A percentile compares a stretch with the other conserved stretches of the same genome.
These are phyloP conservation scores for Wallacemonas sp. DNA, from an alignment of 208 protist species.

Conservation along the genomic window DNA sequence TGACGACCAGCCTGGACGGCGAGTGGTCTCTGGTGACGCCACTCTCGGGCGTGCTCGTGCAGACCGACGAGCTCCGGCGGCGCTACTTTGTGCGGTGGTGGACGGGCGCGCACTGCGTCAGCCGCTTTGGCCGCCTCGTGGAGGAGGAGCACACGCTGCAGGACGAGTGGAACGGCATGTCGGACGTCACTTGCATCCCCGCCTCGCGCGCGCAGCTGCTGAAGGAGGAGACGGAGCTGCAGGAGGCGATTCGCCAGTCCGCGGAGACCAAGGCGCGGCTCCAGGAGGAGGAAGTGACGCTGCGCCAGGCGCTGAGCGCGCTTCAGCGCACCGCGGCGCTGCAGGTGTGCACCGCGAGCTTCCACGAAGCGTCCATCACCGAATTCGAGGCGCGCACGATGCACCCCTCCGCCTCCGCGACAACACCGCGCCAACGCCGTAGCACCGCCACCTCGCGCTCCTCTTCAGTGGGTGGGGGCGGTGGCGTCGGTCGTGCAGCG, in stretches of 20 bases:
- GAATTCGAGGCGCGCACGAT: conserved; percentile 5
- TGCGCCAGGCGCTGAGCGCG: conserved; percentile 20
- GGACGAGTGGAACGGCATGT: conserved; percentile 42
- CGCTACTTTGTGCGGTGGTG: conserved; percentile 61
- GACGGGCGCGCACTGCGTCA: conserved; percentile 39
- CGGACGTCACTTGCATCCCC: conserved; percentile 21
- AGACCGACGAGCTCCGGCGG: conserved; percentile 29
- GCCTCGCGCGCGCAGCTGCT: conserved; percentile 33
- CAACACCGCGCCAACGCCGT: background rate
- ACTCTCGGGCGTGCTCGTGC: conserved; percentile 39
- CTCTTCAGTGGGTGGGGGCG: background rate
- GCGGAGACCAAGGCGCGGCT: conserved; percentile 21
- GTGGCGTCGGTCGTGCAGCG: background rate
- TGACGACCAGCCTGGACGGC: background rate
- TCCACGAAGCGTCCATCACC: conserved; percentile 14
- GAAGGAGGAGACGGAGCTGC: conserved; percentile 31
- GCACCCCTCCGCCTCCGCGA: background rate
- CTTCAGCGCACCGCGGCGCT: conserved; percentile 34
- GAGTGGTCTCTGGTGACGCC: conserved; percentile 40
- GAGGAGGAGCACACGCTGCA: conserved; percentile 61
- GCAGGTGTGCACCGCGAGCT: conserved; percentile 31
- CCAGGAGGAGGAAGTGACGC: conserved; percentile 15
- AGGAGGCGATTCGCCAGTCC: conserved; percentile 22
- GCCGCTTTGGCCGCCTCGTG: conserved; percentile 31
- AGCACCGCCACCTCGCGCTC: conserved; percentile 5